phyloP scores from a whole-genome alignment of 768 basidiomycete genomes.

The Termitomyces sp. region DNA sequence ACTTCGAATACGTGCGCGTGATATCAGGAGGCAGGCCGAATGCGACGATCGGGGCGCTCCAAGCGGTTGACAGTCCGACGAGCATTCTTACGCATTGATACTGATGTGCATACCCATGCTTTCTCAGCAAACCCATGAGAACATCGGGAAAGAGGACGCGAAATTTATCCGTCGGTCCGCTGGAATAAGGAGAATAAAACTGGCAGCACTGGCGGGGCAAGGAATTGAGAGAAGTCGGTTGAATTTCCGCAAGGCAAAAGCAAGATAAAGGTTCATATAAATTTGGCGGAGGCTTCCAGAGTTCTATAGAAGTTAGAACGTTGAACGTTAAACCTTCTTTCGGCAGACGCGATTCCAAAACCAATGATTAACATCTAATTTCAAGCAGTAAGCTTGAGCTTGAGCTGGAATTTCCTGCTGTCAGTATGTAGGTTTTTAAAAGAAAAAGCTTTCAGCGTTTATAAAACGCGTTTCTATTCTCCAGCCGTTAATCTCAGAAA shows the following conservation, averaged over 20 bases:
- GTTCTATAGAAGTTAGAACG: background rate
- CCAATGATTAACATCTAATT: no score
- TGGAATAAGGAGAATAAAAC: background rate
- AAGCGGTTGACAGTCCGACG: background rate
- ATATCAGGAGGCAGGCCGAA: conserved; percentile 18
- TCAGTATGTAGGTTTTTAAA: background rate
- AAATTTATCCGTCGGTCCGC: background rate
- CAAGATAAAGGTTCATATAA: background rate
- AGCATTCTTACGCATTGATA: background rate
- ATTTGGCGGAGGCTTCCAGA: background rate
- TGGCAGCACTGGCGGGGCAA: background rate
- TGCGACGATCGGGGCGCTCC: background rate
- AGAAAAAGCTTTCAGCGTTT: no score
- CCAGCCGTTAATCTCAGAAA: no score
- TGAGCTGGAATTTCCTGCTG: background rate
- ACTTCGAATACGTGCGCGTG: conserved; percentile 43
- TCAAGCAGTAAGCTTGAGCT: background rate
- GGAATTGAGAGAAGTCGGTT: background rate
- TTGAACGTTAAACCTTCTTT: background rate
- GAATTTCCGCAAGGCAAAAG: background rate
- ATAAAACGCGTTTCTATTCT: no score
- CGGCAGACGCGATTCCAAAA: no score
- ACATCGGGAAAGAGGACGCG: background rate
- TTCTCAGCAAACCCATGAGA: background rate
- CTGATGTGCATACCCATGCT: background rate